phyloP scores from a whole-genome alignment of 2,329 filamentous ascomycete species.

The Neofusicoccum parvum region DNA sequence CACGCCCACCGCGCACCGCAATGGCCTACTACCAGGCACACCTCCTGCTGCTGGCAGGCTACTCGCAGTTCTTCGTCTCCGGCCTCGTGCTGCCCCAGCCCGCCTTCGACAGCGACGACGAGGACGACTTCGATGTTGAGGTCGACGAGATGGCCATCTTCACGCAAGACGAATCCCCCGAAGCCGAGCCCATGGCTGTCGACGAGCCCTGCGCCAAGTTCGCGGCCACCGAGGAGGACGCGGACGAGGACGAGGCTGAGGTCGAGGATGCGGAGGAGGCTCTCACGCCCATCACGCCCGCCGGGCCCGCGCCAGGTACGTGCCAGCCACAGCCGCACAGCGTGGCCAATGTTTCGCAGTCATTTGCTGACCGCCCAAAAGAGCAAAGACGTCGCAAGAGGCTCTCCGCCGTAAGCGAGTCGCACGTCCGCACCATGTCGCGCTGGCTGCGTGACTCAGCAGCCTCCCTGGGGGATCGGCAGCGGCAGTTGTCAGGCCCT shows the following conservation, averaged over 20 bases:
- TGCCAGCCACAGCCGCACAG: neutral
- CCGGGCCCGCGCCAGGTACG: neutral
- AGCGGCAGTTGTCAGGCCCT: neutral
- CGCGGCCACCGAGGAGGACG: neutral
- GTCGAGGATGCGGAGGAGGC: neutral
- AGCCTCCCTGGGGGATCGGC: conserved; percentile 15
- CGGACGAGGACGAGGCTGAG: neutral
- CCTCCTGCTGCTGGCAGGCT: conserved; percentile 20
- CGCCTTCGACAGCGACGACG: neutral
- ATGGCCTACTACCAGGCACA: conserved; percentile 21
- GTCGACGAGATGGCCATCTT: neutral
- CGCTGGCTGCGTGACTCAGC: conserved; percentile 18
- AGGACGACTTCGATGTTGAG: neutral
- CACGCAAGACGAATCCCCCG: neutral
- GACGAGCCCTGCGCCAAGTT: conserved; percentile 4
- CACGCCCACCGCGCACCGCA: neutral
- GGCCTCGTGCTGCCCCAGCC: conserved; percentile 19
- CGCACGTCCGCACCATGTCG: conserved; percentile 19
- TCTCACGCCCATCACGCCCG: neutral
- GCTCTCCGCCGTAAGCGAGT: conserved; percentile 9
- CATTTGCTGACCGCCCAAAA: neutral
- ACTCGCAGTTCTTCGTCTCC: conserved; percentile 21
- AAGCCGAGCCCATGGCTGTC: neutral
- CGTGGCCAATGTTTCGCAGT: no score
- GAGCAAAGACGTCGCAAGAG: conserved; percentile 13